Evolutionary conservation across 306 rosid genomes (phyloP).

Genomic region (Sicyos baderoa): DNA sequence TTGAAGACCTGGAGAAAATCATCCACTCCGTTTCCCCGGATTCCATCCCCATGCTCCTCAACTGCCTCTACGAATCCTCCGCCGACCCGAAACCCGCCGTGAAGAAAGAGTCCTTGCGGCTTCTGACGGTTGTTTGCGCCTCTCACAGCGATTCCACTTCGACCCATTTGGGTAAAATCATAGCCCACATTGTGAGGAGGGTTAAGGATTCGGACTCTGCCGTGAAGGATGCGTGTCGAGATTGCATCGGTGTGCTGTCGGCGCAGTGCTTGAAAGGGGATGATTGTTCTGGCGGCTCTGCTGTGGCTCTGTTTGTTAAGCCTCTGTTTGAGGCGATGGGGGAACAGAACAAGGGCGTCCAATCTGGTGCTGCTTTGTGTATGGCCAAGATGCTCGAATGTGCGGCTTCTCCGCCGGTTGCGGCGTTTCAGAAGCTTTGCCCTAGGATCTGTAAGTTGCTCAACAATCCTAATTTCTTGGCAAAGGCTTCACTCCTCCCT

Average conservation of each 20-base stretch:
- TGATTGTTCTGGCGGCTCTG: constrained; percentile 27
- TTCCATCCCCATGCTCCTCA: constrained; percentile 71
- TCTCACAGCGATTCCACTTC: constrained; percentile 51
- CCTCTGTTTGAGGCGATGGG: constrained; percentile 93
- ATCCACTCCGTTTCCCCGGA: constrained; percentile 53
- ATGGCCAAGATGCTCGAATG: constrained; percentile 82
- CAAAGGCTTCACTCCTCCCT: constrained; percentile 67
- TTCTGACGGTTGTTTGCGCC: constrained; percentile 51
- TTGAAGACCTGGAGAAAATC: constrained; percentile 71
- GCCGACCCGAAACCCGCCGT: constrained; percentile 80
- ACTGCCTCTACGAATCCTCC: constrained; percentile 73
- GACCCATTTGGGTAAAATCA: constrained; percentile 66
- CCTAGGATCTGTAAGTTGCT: constrained; percentile 88
- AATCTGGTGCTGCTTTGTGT: constrained; percentile 81
- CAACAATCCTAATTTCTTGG: constrained; percentile 67
- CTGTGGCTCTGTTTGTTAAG: constrained; percentile 74
- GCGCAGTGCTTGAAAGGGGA: constrained; percentile 43
- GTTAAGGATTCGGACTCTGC: constrained; percentile 77
- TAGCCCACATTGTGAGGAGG: constrained; percentile 49
- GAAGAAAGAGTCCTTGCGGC: constrained; percentile 64
- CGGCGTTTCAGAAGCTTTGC: constrained; percentile 77
- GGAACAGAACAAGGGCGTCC: constrained; percentile 79
- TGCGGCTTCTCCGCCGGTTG: constrained; percentile 41
- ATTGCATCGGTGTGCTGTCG: constrained; percentile 57
- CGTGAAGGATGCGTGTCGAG: constrained; percentile 72